These are phyloP conservation scores for Coemansia sp. DNA, from an alignment of 192 early-diverging fungal genomes.

Conservation along the genomic window DNA sequence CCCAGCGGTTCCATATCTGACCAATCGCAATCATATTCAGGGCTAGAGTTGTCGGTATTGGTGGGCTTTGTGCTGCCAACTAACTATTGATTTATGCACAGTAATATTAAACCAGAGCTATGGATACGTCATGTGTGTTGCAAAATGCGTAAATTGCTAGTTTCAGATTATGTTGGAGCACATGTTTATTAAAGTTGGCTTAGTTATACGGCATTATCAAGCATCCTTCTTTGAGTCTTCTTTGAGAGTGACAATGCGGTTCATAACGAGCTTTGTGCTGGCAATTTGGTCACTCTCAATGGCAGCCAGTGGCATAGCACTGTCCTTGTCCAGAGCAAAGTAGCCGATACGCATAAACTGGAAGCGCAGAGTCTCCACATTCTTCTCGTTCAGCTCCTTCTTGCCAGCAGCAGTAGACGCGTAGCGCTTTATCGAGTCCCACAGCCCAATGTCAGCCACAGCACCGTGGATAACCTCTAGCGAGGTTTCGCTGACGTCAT, in stretches of 20 bases:
- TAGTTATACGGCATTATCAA: neutral
- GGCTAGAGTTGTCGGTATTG: neutral
- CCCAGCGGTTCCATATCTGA: conserved; percentile 18
- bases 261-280: conserved; percentile 61
- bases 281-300: conserved; percentile 63
- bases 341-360: conserved; percentile 97
- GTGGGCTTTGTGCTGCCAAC: neutral
- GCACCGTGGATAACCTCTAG: conserved; percentile 69
- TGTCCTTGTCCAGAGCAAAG: conserved; percentile 95
- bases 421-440: conserved; percentile 61
- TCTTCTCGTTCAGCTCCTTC: conserved; percentile 58
- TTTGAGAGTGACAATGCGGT: conserved; percentile 69
- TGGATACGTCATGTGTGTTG: neutral
- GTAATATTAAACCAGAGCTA: too few species aligned
- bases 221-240: conserved; percentile 66
- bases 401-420: conserved; percentile 41
- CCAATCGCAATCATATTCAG: conserved; percentile 8
- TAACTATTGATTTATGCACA: too few species aligned
- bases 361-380: conserved; percentile 83
- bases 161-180: neutral
- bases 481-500: conserved; percentile 82
- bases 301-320: conserved; percentile 61
- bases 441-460: conserved; percentile 81
- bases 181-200: neutral
- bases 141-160: neutral